phyloP scores from a whole-genome alignment of 768 basidiomycete genomes.

The Suillus subluteus region DNA sequence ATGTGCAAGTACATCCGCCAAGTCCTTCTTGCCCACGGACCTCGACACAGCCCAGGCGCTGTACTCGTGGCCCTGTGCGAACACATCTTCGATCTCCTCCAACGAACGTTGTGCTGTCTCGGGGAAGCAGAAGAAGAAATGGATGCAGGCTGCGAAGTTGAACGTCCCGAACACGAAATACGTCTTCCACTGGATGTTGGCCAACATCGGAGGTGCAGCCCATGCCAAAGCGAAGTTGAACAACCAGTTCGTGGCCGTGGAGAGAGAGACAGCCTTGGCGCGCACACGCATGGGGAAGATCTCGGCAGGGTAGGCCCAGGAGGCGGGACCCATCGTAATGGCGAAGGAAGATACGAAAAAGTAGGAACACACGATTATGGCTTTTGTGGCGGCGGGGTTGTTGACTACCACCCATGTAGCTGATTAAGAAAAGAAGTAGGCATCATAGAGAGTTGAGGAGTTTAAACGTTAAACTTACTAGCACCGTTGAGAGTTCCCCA shows the following conservation, averaged over 20 bases:
- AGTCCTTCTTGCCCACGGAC: conserved; percentile 63
- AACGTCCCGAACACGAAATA: conserved; percentile 82
- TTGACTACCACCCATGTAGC: conserved; percentile 64
- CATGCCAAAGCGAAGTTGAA: conserved; percentile 79
- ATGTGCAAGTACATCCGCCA: conserved; percentile 48
- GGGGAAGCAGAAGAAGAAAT: conserved; percentile 80
- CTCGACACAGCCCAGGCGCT: conserved; percentile 71
- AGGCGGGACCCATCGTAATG: conserved; percentile 76
- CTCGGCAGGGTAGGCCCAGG: conserved; percentile 77
- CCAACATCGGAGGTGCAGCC: conserved; percentile 73
- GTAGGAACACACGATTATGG: conserved; percentile 78
- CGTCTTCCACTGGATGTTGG: conserved; percentile 70
- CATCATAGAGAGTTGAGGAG: neutral
- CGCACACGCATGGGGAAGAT: conserved; percentile 71
- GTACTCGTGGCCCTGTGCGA: conserved; percentile 68
- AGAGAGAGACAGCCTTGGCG: conserved; percentile 57
- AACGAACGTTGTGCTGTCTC: conserved; percentile 75
- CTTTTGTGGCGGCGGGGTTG: conserved; percentile 61
- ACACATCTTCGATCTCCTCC: conserved; percentile 82
- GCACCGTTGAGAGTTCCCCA: conserved; percentile 54
- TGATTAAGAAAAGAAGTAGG: conserved; percentile 10
- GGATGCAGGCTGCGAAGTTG: conserved; percentile 73
- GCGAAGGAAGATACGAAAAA: conserved; percentile 77
- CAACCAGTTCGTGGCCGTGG: conserved; percentile 54
- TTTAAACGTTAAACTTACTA: conserved; percentile 26